A percentile compares a stretch with the other conserved stretches of the same genome.
Conservation (phyloP, 495 filamentous ascomycete species). For the Aspergillus wentii region DNA sequence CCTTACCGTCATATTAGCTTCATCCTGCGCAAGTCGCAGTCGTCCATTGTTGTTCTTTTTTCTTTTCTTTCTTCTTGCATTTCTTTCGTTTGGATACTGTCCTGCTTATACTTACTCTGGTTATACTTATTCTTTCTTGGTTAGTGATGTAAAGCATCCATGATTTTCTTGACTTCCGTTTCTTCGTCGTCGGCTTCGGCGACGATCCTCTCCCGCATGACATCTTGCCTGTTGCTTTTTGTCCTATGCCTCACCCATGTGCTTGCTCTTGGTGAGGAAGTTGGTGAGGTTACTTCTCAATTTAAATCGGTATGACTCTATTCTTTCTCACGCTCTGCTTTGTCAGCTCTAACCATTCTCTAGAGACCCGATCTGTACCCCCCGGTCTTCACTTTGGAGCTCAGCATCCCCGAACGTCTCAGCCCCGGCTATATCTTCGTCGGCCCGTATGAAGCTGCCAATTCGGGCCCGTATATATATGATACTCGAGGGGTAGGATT, state of each 20-base stretch:
- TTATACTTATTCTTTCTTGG: constrained; percentile 3
- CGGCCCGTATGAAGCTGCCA: constrained; percentile 35
- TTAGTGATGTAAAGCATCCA: constrained; percentile 17
- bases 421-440: constrained; percentile 41
- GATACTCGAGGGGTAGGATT: constrained; percentile 39
- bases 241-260: not conserved
- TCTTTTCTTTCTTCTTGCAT: constrained; percentile 7
- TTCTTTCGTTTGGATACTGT: constrained; percentile 1
- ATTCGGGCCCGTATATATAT: constrained; percentile 41
- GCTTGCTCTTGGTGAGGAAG: not conserved
- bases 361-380: constrained; percentile 41
- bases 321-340: constrained; percentile 5
- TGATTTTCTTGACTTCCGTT: constrained; percentile 10
- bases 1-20: no score
- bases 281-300: constrained; percentile 10
- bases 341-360: constrained; percentile 6
- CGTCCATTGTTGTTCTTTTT: constrained; percentile 7
- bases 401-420: constrained; percentile 22
- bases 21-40: no score
- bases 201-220: constrained; percentile 12
- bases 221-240: constrained; percentile 4
- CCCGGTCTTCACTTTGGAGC: constrained; percentile 27
- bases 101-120: no score
- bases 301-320: constrained; percentile 15
- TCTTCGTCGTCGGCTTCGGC: no score